phyloP scores from a whole-genome alignment of 192 early-diverging fungal species.

The Backusella westeae region DNA sequence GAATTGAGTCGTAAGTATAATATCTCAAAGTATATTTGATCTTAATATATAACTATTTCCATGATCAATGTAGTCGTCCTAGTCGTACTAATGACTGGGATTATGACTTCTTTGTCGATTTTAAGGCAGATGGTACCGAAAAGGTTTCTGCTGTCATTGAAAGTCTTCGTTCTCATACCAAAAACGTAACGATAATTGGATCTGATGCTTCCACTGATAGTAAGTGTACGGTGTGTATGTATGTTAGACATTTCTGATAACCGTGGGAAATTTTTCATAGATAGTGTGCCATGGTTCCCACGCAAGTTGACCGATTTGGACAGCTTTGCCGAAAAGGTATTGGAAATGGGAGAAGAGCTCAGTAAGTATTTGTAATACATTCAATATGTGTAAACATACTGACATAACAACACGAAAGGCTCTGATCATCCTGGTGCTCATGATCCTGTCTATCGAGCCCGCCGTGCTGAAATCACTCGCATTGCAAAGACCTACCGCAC shows the following conservation, averaged over 20 bases:
- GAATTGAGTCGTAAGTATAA: constrained; percentile 80
- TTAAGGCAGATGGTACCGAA: constrained; percentile 60
- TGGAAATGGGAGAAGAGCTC: constrained; percentile 90
- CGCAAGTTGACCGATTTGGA: constrained; percentile 91
- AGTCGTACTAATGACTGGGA: constrained; percentile 71
- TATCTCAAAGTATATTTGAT: neutral
- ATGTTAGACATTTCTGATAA: constrained; percentile 3
- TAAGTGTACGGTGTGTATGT: constrained; percentile 8
- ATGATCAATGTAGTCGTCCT: constrained; percentile 60
- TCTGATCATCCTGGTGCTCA: constrained; percentile 93
- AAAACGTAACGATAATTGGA: constrained; percentile 67
- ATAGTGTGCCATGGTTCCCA: constrained; percentile 88
- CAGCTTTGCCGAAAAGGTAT: constrained; percentile 86
- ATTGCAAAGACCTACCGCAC: constrained; percentile 77
- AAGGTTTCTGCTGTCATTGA: constrained; percentile 62
- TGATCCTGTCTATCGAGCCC: constrained; percentile 80
- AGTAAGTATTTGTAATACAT: constrained; percentile 31
- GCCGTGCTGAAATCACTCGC: constrained; percentile 80
- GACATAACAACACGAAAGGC: constrained; percentile 33
- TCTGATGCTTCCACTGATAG: constrained; percentile 44
- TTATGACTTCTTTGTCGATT: constrained; percentile 96
- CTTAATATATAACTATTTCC: neutral
- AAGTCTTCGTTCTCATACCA: constrained; percentile 62
- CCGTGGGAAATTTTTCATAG: constrained; percentile 13
- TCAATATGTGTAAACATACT: neutral